Evolutionary conservation across 2,329 filamentous ascomycete species (phyloP), one percentile per base, ranked within the genome.

Genomic region (Corynespora cassiicola): DNA sequence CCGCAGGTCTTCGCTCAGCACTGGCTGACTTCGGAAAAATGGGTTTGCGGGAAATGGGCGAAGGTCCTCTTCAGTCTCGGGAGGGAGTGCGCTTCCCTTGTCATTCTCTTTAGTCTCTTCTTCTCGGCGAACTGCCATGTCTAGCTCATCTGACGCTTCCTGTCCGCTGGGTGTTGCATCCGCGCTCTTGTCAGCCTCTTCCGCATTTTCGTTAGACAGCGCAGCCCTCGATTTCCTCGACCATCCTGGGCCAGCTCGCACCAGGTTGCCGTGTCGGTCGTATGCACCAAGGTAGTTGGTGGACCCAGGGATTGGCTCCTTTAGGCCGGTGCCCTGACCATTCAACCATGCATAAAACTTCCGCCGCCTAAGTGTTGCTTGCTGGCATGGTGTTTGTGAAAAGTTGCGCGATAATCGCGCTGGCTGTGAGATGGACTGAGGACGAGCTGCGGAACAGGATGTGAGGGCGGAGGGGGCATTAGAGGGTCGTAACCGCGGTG

Each of bases 11-110:
- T 95, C 87, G 47, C 85, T 85, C 50, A 96, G 75, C 15, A 96
- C 87, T 4, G 78, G 73, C 65, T 88, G 78, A 56, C 85, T 89
- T 48, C 76, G 70, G 70, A 92, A 96, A 16, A 78, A 63, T 4
- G 71, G 73, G 66, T 96, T 96, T 32, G 81, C 63, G 0, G 90
- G 90, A 51, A 94, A 96, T 0, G 88, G 89, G 5, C 53, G 54
- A 12, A 70, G 50, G 42, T 65, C 70, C 50, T 62, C 52, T 28
- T 30, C 49, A 27, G 42, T 58, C 44, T 69, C 65, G 17, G 56
- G 65, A 21, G 50, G 59, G 17, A 68, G 50, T 15, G 27, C 12
- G 37, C 31, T 3, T 32, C 41, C n/a, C 48, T 45, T 14, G 33
- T 19, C 11, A 1, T 12, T 18, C n/a, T 38, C 32, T 43, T 51